Base-by-base conservation (phyloP, 441 rosid species). In the Arabidopsis hybrid region DNA sequence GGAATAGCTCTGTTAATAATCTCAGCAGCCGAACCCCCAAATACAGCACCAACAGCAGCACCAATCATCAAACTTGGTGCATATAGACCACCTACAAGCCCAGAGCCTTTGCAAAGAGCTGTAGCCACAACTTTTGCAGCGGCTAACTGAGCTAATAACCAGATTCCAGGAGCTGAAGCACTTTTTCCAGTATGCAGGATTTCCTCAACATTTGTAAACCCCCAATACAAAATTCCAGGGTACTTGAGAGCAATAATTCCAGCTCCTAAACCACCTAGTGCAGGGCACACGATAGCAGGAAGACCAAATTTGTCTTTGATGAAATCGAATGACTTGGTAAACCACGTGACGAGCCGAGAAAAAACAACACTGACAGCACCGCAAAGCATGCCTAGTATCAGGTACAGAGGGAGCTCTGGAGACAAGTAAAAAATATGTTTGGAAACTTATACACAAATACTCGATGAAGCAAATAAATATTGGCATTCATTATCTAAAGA, bases 31-130 rank as follows among this genome's bases (percentile, higher is more conserved):
- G 87, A 92, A 66, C 99, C 97, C 52, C 99, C 99, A 85, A 95
- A 92, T 68, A 92, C 97, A 71, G 97, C 97, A 74, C 99, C 97
- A 56, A 87, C 88, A 43, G 99, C 97, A 71, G 99, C 97, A 69
- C 99, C 97, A 79, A 95, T 92, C 99, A 95, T 95, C 85, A 95
- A 85, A 85, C 97, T 92, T 43, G 97, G 99, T 38, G 99, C 97
- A 81, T 95, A 92, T 40, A 95, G 88, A 34, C 97, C 99, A 17
- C 99, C 99, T 11, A 95, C 97, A 79, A 92, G 97, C 72, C 97
- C 97, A 75, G 97, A 92, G 69, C 97, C 99, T 84, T 91, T 95
- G 79, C 97, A 95, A 40, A 95, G 80, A 73, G 99, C 92, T 61
- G 99, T 95, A 35, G 99, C 99, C 65, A 80, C 92, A 82, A 95